phyloP scores from a whole-genome alignment of 2,329 filamentous ascomycete genomes.

The Sporothrix inflata region DNA sequence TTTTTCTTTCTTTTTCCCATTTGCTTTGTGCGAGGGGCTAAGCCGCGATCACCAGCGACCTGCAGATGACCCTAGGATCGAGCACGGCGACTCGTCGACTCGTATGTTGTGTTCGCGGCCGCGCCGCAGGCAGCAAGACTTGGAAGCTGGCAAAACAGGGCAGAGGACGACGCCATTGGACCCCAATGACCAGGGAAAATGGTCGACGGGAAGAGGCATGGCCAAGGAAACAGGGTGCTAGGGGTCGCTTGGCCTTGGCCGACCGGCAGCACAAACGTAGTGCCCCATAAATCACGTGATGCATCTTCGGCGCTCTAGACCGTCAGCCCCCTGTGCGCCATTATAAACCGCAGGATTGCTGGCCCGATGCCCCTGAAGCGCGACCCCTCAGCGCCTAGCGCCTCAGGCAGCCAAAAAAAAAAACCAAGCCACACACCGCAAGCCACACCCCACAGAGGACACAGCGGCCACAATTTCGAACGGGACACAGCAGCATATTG shows the following conservation, averaged over 20 bases:
- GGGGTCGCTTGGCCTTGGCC: neutral
- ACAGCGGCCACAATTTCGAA: constrained; percentile 16
- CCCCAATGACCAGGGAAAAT: constrained; percentile 7
- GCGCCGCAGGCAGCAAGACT: constrained; percentile 7
- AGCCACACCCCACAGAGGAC: constrained; percentile 9
- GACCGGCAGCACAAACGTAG: neutral
- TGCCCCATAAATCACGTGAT: neutral
- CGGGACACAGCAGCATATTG: constrained; percentile 11
- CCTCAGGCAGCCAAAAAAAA: neutral
- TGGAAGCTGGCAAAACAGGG: constrained; percentile 4
- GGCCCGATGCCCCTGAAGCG: no score
- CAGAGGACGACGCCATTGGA: constrained; percentile 6
- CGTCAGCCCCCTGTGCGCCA: no score
- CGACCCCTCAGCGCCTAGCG: neutral
- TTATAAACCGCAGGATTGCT: no score
- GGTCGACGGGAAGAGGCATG: neutral
- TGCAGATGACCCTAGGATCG: neutral
- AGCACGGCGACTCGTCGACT: neutral
- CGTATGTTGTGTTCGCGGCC: neutral
- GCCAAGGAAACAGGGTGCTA: constrained; percentile 5
- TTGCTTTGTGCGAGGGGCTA: neutral
- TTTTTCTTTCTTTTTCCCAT: neutral
- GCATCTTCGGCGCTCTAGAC: neutral
- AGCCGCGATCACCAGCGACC: neutral
- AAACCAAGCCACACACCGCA: neutral